phyloP scores from a whole-genome alignment of 768 basidiomycete genomes.

The Tulasnella sp. region DNA sequence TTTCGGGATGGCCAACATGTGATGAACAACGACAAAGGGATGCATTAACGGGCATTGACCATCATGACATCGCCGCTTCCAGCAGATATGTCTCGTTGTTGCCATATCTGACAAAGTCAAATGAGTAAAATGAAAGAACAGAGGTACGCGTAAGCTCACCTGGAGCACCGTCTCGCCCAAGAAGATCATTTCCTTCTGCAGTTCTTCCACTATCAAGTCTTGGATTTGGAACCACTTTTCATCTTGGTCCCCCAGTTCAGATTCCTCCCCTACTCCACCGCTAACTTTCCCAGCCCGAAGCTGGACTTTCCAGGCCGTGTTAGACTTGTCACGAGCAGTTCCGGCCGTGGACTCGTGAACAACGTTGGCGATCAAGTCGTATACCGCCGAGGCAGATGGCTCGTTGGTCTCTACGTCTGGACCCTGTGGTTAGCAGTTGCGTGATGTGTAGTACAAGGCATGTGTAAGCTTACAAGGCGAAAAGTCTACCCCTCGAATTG shows the following conservation, averaged over 20 bases:
- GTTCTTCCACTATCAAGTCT: constrained; percentile 93
- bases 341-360: constrained; percentile 93
- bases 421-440: background rate
- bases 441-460: constrained; percentile 31
- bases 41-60: background rate
- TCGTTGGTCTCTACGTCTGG: constrained; percentile 72
- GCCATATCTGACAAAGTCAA: background rate
- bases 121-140: background rate
- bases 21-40: background rate
- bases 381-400: constrained; percentile 58
- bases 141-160: constrained; percentile 45
- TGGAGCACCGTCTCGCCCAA: constrained; percentile 95
- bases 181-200: constrained; percentile 97
- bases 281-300: constrained; percentile 53
- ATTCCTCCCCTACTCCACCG: background rate
- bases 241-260: constrained; percentile 54
- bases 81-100: background rate
- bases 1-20: too few relatives aligned
- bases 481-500: constrained; percentile 88
- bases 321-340: constrained; percentile 89
- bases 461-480: constrained; percentile 66
- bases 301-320: constrained; percentile 90
- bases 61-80: background rate
- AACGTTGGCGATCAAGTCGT: constrained; percentile 94
- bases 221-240: constrained; percentile 98